These are phyloP conservation scores for Phlebiopsis flavidoalba DNA, from an alignment of 768 basidiomycete genomes.

Conservation along the genomic window DNA sequence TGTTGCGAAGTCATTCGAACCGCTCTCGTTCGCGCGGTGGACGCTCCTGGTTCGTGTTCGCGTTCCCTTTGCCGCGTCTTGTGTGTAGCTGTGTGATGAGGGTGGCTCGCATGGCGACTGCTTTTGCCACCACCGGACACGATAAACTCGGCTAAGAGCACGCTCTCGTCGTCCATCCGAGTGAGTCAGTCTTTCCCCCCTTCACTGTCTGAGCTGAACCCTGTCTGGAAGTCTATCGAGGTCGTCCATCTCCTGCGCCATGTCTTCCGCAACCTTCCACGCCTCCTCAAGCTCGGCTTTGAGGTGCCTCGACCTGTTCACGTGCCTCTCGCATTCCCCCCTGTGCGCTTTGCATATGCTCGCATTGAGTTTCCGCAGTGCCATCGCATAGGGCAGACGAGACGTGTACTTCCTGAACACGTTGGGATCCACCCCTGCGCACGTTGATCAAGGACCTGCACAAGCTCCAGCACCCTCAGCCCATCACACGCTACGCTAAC, in stretches of 20 bases:
- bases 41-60: neutral
- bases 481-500: conserved; percentile 54
- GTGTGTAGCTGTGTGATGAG: conserved; percentile 20
- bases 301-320: conserved; percentile 45
- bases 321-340: conserved; percentile 49
- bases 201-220: conserved; percentile 14
- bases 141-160: conserved; percentile 29
- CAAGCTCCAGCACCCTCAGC: conserved; percentile 50
- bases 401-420: conserved; percentile 60
- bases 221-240: conserved; percentile 33
- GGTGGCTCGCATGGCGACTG: conserved; percentile 32
- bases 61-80: neutral
- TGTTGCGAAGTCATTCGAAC: conserved; percentile 27
- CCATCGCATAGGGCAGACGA: conserved; percentile 75
- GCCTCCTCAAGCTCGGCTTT: conserved; percentile 74
- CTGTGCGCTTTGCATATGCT: conserved; percentile 63
- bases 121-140: conserved; percentile 32
- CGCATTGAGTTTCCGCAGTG: conserved; percentile 73
- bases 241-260: conserved; percentile 70
- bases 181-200: conserved; percentile 16
- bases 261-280: conserved; percentile 70
- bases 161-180: conserved; percentile 26
- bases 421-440: conserved; percentile 57
- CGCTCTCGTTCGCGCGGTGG: neutral
- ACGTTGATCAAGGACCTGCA: conserved; percentile 57